These are phyloP conservation scores for Arthrobotrys entomopaga DNA, from an alignment of 2,329 filamentous ascomycete species.

Conservation along the genomic window DNA sequence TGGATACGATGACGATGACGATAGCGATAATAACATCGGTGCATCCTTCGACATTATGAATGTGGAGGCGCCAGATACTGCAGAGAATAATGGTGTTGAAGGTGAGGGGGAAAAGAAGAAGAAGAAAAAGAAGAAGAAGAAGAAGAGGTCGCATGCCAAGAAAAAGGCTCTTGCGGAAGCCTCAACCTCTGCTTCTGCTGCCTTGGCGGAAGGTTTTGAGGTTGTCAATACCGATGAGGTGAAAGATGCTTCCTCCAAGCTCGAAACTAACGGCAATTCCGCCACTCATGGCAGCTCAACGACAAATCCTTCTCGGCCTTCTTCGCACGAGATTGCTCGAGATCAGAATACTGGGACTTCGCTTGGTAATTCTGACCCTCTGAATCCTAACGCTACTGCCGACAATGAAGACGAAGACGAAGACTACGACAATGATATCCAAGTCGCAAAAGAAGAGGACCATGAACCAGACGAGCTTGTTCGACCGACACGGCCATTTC, in stretches of 20 bases:
- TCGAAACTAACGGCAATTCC: conserved; percentile 18
- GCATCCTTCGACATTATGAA: conserved; percentile 43
- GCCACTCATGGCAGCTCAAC: conserved; percentile 45
- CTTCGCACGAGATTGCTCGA: conserved; percentile 17
- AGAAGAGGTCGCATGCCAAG: conserved; percentile 31
- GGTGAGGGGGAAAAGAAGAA: conserved; percentile 23
- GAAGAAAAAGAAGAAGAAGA: conserved; percentile 38
- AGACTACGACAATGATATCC: conserved; percentile 15
- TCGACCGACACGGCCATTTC: conserved; percentile 30
- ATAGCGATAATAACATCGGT: conserved; percentile 34
- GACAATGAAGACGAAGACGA: conserved; percentile 5
- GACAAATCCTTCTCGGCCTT: conserved; percentile 20
- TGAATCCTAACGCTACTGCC: conserved; percentile 3
- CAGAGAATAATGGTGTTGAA: conserved; percentile 13
- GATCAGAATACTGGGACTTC: conserved; percentile 30
- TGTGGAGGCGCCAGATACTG: conserved; percentile 40
- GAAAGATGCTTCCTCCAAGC: conserved; percentile 17
- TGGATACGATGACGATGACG: conserved; percentile 33
- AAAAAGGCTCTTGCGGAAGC: conserved; percentile 28
- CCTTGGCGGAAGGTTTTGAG: conserved; percentile 39
- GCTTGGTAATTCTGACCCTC: conserved; percentile 13
- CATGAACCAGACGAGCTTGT: conserved; percentile 36
- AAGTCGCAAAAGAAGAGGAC: conserved; percentile 11
- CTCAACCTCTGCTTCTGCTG: conserved; percentile 12
- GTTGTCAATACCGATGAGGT: conserved; percentile 32